phyloP scores from a whole-genome alignment of 2,329 filamentous ascomycete genomes.

The Clarireedia hainanense region DNA sequence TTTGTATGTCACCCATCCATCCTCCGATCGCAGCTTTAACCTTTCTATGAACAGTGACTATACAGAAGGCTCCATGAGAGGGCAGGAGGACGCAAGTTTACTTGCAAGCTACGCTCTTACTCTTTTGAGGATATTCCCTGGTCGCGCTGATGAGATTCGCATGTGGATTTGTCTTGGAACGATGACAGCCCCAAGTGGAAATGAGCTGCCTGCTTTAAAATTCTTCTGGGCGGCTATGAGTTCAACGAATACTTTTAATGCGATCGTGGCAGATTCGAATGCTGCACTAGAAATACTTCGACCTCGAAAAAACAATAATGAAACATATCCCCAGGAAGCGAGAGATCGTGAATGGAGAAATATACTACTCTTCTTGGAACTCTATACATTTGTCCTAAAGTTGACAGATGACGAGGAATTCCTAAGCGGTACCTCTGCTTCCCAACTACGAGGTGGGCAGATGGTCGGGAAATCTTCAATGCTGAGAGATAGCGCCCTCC shows the following conservation, averaged over 20 bases:
- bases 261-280: conserved; percentile 48
- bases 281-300: conserved; percentile 45
- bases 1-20: not conserved
- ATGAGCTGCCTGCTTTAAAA: conserved; percentile 57
- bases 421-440: conserved; percentile 49
- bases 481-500: conserved; percentile 58
- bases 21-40: not conserved
- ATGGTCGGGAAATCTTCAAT: conserved; percentile 37
- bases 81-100: conserved; percentile 52
- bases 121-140: conserved; percentile 76
- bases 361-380: conserved; percentile 81
- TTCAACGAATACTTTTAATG: conserved; percentile 47
- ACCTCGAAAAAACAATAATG: conserved; percentile 15
- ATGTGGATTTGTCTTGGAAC: conserved; percentile 83
- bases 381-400: conserved; percentile 87
- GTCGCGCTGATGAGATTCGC: conserved; percentile 75
- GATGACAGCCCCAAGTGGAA: conserved; percentile 26
- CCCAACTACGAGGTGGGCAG: conserved; percentile 21
- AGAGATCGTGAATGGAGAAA: conserved; percentile 67
- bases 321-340: conserved; percentile 10
- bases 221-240: conserved; percentile 74
- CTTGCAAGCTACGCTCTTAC: conserved; percentile 83
- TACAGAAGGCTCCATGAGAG: conserved; percentile 19
- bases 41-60: conserved; percentile 18
- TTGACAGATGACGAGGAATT: conserved; percentile 97